Percentiles rank a stretch among this genome's conserved stretches.
Conservation (phyloP, 78 protist species). For the Monosiga brevicollis region DNA sequence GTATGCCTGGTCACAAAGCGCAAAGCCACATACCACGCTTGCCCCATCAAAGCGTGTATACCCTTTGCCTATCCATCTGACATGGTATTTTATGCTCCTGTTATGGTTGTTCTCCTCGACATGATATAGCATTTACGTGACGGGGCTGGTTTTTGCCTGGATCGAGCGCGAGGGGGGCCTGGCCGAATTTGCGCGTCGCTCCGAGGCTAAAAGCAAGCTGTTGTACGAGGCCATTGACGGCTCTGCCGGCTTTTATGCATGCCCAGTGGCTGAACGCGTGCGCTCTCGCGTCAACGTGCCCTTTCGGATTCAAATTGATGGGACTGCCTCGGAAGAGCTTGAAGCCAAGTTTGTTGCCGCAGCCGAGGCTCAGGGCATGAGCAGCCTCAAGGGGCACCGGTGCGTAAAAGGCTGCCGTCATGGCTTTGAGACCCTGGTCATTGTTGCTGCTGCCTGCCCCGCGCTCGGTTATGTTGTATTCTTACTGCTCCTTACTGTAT, state of each 20-base stretch:
- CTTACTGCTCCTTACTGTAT: no score
- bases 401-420: background rate
- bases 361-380: constrained; percentile 45
- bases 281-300: constrained; percentile 83
- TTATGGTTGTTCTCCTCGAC: no score
- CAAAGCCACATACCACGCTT: background rate
- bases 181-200: constrained; percentile 11
- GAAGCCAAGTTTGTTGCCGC: constrained; percentile 48
- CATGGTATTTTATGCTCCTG: no score
- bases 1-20: background rate
- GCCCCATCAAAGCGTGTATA: background rate
- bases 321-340: constrained; percentile 11
- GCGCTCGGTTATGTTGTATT: background rate
- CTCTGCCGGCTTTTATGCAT: constrained; percentile 42
- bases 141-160: constrained; percentile 76
- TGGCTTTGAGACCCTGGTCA: background rate
- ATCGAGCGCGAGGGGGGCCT: constrained; percentile 70
- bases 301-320: constrained; percentile 40
- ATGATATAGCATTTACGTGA: constrained; percentile 72
- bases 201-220: constrained; percentile 22
- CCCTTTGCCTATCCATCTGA: no score
- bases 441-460: background rate
- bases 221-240: constrained; percentile 58
- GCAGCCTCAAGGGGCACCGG: constrained; percentile 28
- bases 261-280: no score